A percentile compares a stretch with the other conserved stretches of the same genome.
phyloP scores from a whole-genome alignment of 202 grass and related monocot species.

The Panicum hallii region DNA sequence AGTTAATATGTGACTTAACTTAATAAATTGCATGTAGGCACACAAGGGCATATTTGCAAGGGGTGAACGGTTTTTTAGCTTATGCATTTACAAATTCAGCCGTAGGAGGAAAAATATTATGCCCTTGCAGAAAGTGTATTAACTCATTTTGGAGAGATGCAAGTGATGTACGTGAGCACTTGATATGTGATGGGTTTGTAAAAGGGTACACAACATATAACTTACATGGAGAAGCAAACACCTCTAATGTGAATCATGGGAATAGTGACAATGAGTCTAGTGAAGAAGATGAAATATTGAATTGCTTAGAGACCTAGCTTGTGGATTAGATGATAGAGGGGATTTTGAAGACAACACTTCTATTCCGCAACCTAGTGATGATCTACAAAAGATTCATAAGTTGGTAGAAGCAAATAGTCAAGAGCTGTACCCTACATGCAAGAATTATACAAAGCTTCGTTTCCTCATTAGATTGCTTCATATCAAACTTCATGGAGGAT shows the following conservation, averaged over 20 bases:
- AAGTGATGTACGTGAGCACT: not conserved
- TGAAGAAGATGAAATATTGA: slow-evolving; percentile 9
- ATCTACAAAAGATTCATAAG: not conserved
- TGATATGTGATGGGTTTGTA: no score
- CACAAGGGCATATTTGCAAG: not conserved
- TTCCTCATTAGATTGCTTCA: no score
- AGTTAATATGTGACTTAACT: not conserved
- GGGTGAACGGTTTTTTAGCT: not conserved
- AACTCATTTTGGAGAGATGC: not conserved
- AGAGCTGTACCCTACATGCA: not conserved
- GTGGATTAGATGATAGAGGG: slow-evolving; percentile 4
- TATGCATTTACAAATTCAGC: not conserved
- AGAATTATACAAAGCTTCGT: no score
- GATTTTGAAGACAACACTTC: not conserved
- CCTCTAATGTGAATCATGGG: not conserved
- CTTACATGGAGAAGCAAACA: not conserved
- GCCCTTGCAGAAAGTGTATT: not conserved
- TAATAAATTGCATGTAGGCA: not conserved
- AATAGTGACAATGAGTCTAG: not conserved
- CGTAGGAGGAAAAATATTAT: not conserved
- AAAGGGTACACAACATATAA: not conserved
- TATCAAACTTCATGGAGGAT: no score
- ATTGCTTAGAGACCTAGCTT: not conserved
- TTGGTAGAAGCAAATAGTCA: not conserved
- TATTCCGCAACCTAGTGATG: not conserved